Evolutionary conservation across 2,329 filamentous ascomycete genomes (phyloP).

Genomic region (Verticillium isaacii): DNA sequence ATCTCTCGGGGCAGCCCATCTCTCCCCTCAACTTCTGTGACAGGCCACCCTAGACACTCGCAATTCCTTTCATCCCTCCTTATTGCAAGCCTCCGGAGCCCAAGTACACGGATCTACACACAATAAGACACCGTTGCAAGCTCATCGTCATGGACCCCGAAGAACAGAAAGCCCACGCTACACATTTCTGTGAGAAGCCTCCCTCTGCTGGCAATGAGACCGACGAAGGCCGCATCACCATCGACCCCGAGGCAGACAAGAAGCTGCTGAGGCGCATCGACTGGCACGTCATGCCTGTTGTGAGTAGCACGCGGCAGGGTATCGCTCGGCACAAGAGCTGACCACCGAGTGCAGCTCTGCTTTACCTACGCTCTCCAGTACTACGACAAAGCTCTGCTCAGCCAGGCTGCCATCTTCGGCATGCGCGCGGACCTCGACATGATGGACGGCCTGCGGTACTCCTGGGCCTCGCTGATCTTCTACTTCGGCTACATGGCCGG

Average conservation of each 20-base stretch:
- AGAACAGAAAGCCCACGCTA: background rate
- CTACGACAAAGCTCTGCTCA: slow-evolving; percentile 15
- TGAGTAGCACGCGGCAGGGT: background rate
- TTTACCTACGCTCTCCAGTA: slow-evolving; percentile 24
- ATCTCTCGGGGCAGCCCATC: too few species aligned
- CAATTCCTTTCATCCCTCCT: too few species aligned
- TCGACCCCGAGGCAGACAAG: slow-evolving; percentile 15
- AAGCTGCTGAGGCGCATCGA: slow-evolving; percentile 16
- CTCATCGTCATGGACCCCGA: background rate
- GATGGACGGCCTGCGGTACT: slow-evolving; percentile 21
- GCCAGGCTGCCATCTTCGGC: slow-evolving; percentile 23
- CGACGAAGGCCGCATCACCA: background rate
- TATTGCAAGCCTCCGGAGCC: too few species aligned
- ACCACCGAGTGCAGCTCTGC: slow-evolving; percentile 12
- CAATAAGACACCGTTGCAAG: too few species aligned
- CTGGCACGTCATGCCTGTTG: slow-evolving; percentile 17
- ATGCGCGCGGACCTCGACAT: slow-evolving; percentile 20
- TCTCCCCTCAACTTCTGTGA: too few species aligned
- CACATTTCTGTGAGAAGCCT: background rate
- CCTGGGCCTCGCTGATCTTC: slow-evolving; percentile 25
- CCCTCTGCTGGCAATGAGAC: background rate
- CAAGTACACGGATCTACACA: too few species aligned
- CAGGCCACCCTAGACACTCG: too few species aligned
- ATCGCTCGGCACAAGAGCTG: too few species aligned
- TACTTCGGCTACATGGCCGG: slow-evolving; percentile 26